phyloP scores from a whole-genome alignment of 306 rosid species.

The Carpinus fangiana region DNA sequence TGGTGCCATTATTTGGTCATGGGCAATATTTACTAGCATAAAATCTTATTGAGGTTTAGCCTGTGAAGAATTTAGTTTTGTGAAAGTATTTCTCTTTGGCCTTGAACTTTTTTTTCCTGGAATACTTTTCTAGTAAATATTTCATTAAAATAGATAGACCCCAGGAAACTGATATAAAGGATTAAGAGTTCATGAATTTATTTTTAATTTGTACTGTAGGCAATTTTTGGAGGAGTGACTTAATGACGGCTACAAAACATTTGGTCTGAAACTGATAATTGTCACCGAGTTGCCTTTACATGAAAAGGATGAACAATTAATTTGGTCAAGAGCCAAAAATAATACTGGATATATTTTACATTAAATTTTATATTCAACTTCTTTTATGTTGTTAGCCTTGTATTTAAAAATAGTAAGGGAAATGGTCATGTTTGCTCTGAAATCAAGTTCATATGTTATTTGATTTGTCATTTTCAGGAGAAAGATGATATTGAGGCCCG shows the following conservation, averaged over 20 bases:
- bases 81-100: neutral
- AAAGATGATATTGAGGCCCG: conserved; percentile 89
- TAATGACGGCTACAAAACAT: neutral
- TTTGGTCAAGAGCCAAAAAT: neutral
- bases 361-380: neutral
- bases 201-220: neutral
- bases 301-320: neutral
- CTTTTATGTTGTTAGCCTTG: neutral
- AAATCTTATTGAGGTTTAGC: neutral
- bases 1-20: neutral
- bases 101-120: neutral
- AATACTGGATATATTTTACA: neutral
- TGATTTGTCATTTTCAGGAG: conserved; percentile 61
- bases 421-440: conserved; percentile 6
- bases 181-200: neutral
- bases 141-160: neutral
- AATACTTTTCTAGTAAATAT: neutral
- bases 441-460: conserved; percentile 33
- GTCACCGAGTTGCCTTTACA: neutral
- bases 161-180: neutral
- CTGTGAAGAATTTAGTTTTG: neutral
- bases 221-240: neutral
- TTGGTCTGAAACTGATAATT: neutral
- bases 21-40: neutral
- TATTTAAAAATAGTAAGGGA: neutral